Evolutionary conservation across 352 stramenopile genomes (phyloP).

Genomic region (Phytophthora sansomeana): DNA sequence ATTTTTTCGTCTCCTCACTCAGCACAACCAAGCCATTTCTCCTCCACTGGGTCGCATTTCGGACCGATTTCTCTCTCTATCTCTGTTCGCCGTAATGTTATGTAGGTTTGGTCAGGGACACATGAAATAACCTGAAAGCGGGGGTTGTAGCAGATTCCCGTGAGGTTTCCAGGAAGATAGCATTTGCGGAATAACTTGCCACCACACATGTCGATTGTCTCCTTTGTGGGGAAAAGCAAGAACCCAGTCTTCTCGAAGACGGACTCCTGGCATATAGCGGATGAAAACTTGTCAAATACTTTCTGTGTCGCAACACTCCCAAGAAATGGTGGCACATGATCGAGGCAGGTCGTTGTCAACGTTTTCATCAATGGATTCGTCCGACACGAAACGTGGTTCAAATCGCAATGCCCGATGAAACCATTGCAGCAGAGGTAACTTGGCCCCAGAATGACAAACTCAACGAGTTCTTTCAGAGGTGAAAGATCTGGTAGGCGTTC

Average conservation of each 20-base stretch:
- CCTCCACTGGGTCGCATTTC: constrained; percentile 32
- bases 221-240: constrained; percentile 7
- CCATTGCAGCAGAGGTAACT: constrained; percentile 33
- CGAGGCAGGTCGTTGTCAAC: no score
- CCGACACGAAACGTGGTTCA: constrained; percentile 19
- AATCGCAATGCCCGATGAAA: constrained; percentile 14
- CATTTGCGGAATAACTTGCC: constrained; percentile 38
- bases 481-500: no score
- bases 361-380: constrained; percentile 6
- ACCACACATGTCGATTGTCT: constrained; percentile 28
- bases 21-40: constrained; percentile 49
- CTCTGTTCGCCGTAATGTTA: constrained; percentile 28
- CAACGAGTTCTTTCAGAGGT: constrained; percentile 17
- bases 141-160: constrained; percentile 25
- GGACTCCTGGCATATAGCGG: no score
- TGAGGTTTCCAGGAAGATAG: constrained; percentile 3
- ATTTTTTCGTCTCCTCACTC: no score
- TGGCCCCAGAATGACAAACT: constrained; percentile 25
- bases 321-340: no score
- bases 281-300: constrained; percentile 15
- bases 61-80: constrained; percentile 31
- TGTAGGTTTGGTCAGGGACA: constrained; percentile 24
- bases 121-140: constrained; percentile 40
- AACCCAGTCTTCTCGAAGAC: constrained; percentile 13
- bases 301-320: no score